Conservation (phyloP, 768 basidiomycete species). For the Crepidotus variabilis region DNA sequence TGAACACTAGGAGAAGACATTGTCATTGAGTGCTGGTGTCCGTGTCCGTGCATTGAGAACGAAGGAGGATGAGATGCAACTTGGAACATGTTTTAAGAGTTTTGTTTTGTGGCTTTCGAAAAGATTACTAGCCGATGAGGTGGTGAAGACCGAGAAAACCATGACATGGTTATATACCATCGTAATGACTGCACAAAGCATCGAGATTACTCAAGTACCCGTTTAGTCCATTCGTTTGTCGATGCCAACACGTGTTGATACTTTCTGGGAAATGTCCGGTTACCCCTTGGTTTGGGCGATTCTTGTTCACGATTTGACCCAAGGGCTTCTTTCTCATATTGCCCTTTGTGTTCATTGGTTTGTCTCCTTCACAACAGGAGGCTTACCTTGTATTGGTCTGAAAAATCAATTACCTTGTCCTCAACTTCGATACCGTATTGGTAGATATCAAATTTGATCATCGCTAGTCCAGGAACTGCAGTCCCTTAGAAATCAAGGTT, state of each 20-base stretch:
- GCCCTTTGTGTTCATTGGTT: conserved; percentile 8
- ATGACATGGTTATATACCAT: conserved; percentile 24
- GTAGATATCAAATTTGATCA: neutral
- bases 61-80: conserved; percentile 40
- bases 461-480: too few relatives aligned
- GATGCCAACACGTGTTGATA: conserved; percentile 13
- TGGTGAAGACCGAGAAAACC: conserved; percentile 37
- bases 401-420: conserved; percentile 3
- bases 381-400: conserved; percentile 23
- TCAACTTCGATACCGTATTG: neutral
- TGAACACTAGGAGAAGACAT: conserved; percentile 40
- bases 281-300: conserved; percentile 21
- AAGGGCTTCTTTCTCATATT: conserved; percentile 4
- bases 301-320: conserved; percentile 25
- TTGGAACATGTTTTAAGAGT: conserved; percentile 38
- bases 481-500: neutral
- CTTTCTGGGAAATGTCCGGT: conserved; percentile 15
- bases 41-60: conserved; percentile 34
- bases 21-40: conserved; percentile 26
- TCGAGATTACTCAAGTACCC: conserved; percentile 29
- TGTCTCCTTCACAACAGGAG: conserved; percentile 12
- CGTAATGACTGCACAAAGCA: conserved; percentile 22
- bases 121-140: conserved; percentile 15
- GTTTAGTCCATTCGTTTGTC: conserved; percentile 38
- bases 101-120: neutral